These are phyloP conservation scores for Candida buenavistaensis DNA, from an alignment of 1,139 yeast genomes.

Conservation along the genomic window DNA sequence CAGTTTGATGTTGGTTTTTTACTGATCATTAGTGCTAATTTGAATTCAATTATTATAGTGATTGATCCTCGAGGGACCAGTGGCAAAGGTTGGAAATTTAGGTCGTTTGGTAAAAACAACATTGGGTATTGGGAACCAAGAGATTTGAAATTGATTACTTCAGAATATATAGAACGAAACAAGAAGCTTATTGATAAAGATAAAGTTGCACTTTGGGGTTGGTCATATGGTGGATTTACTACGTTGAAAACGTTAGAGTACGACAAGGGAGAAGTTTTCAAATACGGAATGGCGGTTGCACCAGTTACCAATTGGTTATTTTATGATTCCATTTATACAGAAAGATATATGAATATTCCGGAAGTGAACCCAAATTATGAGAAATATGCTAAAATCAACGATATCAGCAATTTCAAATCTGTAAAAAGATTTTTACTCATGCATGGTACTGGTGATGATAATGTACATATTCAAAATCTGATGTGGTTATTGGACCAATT, in stretches of 20 bases:
- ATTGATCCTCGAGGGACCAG: slow-evolving; percentile 97
- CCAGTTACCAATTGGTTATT: slow-evolving; percentile 80
- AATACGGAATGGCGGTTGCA: slow-evolving; percentile 78
- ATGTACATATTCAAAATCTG: slow-evolving; percentile 91
- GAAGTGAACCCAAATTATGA: slow-evolving; percentile 51
- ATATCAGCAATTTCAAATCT: slow-evolving; percentile 47
- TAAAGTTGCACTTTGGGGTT: slow-evolving; percentile 85
- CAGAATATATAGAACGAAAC: slow-evolving; percentile 55
- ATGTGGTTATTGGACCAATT: slow-evolving; percentile 71
- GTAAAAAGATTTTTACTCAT: slow-evolving; percentile 69
- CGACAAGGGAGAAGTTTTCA: slow-evolving; percentile 61
- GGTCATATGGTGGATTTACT: slow-evolving; percentile 83
- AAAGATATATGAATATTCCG: slow-evolving; percentile 83
- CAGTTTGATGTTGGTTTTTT: slow-evolving; percentile 62
- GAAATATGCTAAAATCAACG: slow-evolving; percentile 44
- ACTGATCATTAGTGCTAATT: slow-evolving; percentile 63
- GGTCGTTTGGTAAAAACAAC: slow-evolving; percentile 63
- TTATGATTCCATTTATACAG: slow-evolving; percentile 81
- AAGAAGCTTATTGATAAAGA: slow-evolving; percentile 56
- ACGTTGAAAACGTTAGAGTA: slow-evolving; percentile 70
- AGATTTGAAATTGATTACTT: slow-evolving; percentile 70
- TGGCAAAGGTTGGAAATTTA: slow-evolving; percentile 77
- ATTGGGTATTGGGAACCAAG: slow-evolving; percentile 89
- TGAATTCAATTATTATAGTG: slow-evolving; percentile 73
- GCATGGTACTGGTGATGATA: slow-evolving; percentile 98